Evolutionary conservation across 1,284 basidiomycete genomes (phyloP).

Genomic region (Porodaedalea pini): DNA sequence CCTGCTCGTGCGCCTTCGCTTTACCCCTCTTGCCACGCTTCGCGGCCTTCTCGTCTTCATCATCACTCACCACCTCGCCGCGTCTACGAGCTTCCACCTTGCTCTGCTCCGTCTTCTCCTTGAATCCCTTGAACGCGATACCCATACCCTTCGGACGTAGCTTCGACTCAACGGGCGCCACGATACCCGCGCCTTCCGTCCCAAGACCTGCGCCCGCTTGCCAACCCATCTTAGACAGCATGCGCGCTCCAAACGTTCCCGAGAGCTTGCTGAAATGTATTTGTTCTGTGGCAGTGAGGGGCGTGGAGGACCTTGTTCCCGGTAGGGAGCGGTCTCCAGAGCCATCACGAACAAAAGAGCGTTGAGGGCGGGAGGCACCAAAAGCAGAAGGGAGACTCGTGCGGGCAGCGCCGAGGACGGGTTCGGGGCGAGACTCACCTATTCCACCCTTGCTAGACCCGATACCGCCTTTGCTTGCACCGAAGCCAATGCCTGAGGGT

Average conservation of each 20-base stretch:
- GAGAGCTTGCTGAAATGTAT: slow-evolving; percentile 78
- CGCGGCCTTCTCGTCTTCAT: slow-evolving; percentile 55
- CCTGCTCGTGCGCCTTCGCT: slow-evolving; percentile 43
- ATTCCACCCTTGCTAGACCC: slow-evolving; percentile 37
- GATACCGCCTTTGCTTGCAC: slow-evolving; percentile 32
- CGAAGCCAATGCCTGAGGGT: slow-evolving; percentile 14
- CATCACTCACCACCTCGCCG: slow-evolving; percentile 74
- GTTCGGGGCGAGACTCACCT: slow-evolving; percentile 28
- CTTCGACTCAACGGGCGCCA: slow-evolving; percentile 84
- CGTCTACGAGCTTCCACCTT: slow-evolving; percentile 76
- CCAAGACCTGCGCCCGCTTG: slow-evolving; percentile 82
- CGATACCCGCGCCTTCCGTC: slow-evolving; percentile 75
- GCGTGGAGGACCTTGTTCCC: slow-evolving; percentile 43
- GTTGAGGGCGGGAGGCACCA: slow-evolving; percentile 39
- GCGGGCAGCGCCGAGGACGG: slow-evolving; percentile 22
- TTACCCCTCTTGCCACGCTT: slow-evolving; percentile 47
- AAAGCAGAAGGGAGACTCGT: slow-evolving; percentile 43
- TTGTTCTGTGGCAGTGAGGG: slow-evolving; percentile 63
- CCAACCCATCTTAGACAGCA: slow-evolving; percentile 97
- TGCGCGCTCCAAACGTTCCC: slow-evolving; percentile 75
- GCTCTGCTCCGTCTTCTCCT: slow-evolving; percentile 83
- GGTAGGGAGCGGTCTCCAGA: slow-evolving; percentile 32
- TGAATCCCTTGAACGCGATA: slow-evolving; percentile 84
- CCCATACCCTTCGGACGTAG: slow-evolving; percentile 81
- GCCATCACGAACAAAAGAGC: slow-evolving; percentile 56